phyloP scores from a whole-genome alignment of 129 eudicot species.

The Dittrichia graveolens region DNA sequence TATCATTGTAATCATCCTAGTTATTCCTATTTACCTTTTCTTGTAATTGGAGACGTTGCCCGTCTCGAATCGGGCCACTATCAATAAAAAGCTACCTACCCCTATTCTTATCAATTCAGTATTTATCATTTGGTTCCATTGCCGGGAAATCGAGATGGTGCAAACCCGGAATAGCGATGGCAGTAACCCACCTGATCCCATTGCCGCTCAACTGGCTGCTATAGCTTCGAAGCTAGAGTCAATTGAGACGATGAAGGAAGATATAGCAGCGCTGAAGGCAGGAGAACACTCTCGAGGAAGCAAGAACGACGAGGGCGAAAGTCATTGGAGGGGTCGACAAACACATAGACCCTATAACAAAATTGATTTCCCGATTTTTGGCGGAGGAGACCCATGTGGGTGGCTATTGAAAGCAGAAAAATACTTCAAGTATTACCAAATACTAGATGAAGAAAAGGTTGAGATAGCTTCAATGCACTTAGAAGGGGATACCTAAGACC shows the following conservation, averaged over 20 bases:
- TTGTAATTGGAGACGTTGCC: too few relatives aligned
- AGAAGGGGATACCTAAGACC: constrained; percentile 13
- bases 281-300: background rate
- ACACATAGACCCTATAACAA: background rate
- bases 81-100: too few relatives aligned
- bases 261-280: background rate
- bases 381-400: constrained; percentile 16
- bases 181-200: background rate
- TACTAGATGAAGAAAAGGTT: too few relatives aligned
- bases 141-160: constrained; percentile 3
- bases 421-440: background rate
- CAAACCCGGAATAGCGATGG: background rate
- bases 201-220: background rate
- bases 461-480: constrained; percentile 1
- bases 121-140: constrained; percentile 6
- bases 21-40: background rate
- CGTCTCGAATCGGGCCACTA: too few relatives aligned
- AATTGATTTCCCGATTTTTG: constrained; percentile 19
- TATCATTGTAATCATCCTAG: background rate
- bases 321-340: background rate
- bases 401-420: constrained; percentile 25
- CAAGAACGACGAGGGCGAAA: background rate
- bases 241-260: constrained; percentile 3
- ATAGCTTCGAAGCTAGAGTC: background rate
- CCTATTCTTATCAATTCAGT: background rate